Evolutionary conservation across 176 grass and related monocot species (phyloP).

Genomic region (Ananas comosus): DNA sequence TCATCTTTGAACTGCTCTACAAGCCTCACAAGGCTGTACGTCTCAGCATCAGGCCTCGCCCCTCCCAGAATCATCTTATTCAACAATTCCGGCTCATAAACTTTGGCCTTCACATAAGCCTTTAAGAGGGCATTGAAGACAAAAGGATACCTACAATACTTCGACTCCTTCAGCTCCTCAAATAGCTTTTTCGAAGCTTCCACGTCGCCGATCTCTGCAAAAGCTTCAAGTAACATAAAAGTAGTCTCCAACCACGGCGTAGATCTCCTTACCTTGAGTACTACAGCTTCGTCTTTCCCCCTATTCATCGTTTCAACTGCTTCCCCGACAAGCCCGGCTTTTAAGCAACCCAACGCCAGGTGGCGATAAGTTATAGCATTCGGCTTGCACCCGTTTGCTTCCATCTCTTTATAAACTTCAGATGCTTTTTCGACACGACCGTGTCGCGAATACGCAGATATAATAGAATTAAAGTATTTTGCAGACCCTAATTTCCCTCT

Average conservation of each 20-base stretch:
- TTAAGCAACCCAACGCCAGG: conserved; percentile 74
- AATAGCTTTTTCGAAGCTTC: conserved; percentile 62
- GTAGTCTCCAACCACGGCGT: conserved; percentile 93
- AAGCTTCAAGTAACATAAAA: conserved; percentile 63
- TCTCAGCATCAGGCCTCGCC: conserved; percentile 72
- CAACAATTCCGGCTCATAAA: conserved; percentile 70
- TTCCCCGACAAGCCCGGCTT: conserved; percentile 66
- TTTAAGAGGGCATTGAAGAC: conserved; percentile 78
- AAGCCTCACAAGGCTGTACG: conserved; percentile 62
- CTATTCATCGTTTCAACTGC: conserved; percentile 63
- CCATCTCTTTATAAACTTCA: conserved; percentile 76
- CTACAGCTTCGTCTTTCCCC: conserved; percentile 50
- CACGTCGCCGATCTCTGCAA: conserved; percentile 59
- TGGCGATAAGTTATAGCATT: conserved; percentile 95
- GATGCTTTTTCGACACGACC: conserved; percentile 67
- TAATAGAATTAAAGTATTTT: conserved; percentile 75
- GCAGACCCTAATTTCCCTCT: conserved; percentile 37
- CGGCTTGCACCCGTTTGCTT: conserved; percentile 51
- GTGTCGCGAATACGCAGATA: conserved; percentile 75
- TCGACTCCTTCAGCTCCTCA: conserved; percentile 75
- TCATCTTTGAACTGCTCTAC: conserved; percentile 55
- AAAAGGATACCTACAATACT: conserved; percentile 74
- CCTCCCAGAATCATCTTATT: conserved; percentile 81
- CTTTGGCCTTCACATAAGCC: conserved; percentile 69
- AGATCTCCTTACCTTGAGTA: conserved; percentile 55